These are phyloP conservation scores for Aspergillus pseudoviridinutans DNA, from an alignment of 2,329 filamentous ascomycete genomes.

Conservation along the genomic window DNA sequence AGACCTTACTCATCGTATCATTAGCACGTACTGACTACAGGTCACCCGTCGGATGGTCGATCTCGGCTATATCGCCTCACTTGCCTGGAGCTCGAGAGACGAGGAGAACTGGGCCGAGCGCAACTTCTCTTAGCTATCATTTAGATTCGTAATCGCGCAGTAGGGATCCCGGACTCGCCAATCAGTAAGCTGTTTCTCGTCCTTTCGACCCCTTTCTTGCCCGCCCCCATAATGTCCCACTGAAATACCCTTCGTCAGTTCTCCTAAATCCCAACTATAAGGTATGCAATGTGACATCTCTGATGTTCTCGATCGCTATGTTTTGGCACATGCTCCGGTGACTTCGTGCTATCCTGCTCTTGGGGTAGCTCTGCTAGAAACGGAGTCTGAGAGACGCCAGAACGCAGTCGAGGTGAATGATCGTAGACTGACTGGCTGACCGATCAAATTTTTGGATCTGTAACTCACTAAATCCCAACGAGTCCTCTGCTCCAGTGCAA, in stretches of 20 bases:
- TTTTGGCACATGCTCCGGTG: background rate
- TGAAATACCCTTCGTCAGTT: background rate
- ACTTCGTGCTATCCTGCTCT: background rate
- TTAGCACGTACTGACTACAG: background rate
- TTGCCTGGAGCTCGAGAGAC: background rate
- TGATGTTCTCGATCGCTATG: background rate
- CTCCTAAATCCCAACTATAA: background rate
- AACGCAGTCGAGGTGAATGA: background rate
- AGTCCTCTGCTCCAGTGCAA: background rate
- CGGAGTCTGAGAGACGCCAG: background rate
- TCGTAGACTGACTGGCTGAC: background rate
- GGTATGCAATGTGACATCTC: background rate
- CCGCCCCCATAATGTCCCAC: background rate
- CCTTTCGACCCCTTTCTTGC: background rate
- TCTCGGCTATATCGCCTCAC: background rate
- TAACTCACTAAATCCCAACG: background rate
- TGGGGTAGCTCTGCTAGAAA: background rate
- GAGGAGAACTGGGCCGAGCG: background rate
- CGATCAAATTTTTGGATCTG: background rate
- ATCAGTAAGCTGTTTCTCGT: background rate
- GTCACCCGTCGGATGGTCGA: background rate
- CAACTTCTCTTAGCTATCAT: background rate
- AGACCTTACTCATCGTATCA: background rate
- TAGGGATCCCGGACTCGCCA: background rate
- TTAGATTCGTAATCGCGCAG: background rate